A percentile compares a stretch with the other conserved stretches of the same genome.
These are phyloP conservation scores for Cyberlindnera euphorbiae DNA, from an alignment of 805 yeast genomes.

Conservation along the genomic window DNA sequence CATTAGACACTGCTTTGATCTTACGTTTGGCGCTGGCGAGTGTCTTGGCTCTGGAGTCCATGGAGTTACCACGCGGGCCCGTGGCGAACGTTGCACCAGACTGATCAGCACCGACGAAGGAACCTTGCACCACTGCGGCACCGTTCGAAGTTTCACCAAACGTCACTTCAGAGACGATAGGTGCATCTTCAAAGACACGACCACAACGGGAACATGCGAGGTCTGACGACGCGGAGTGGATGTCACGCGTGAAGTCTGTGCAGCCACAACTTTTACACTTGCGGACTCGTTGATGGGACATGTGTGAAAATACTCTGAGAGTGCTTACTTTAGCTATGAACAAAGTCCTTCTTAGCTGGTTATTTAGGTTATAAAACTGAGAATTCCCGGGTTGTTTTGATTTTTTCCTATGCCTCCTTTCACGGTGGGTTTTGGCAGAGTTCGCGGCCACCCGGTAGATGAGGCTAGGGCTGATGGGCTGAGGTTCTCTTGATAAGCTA, in stretches of 20 bases:
- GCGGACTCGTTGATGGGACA: conserved; percentile 1
- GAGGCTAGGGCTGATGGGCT: too few species aligned
- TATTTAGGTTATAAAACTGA: too few species aligned
- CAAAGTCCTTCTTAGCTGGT: too few species aligned
- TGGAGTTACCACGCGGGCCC: conserved; percentile 61
- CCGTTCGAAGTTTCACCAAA: conserved; percentile 91
- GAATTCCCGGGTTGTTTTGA: conserved; percentile 1
- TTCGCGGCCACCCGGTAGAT: too few species aligned
- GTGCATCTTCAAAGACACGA: conserved; percentile 82
- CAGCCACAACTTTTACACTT: conserved; percentile 48
- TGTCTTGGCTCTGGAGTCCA: conserved; percentile 89
- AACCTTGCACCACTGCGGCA: conserved; percentile 94
- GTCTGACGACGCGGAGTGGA: conserved; percentile 63
- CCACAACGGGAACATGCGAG: conserved; percentile 82
- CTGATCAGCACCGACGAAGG: conserved; percentile 87
- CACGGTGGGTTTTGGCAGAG: too few species aligned
- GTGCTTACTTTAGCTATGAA: too few species aligned
- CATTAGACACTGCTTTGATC: conserved; percentile 74
- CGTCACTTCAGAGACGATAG: conserved; percentile 91
- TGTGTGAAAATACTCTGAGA: too few species aligned
- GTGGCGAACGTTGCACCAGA: conserved; percentile 63
- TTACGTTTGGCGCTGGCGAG: conserved; percentile 76
- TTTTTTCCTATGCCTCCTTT: background rate
- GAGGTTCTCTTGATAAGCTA: too few species aligned
- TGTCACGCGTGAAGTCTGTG: conserved; percentile 48